Base-by-base conservation (phyloP, 441 rosid species). In the Pelargonium myrrhifolium region DNA sequence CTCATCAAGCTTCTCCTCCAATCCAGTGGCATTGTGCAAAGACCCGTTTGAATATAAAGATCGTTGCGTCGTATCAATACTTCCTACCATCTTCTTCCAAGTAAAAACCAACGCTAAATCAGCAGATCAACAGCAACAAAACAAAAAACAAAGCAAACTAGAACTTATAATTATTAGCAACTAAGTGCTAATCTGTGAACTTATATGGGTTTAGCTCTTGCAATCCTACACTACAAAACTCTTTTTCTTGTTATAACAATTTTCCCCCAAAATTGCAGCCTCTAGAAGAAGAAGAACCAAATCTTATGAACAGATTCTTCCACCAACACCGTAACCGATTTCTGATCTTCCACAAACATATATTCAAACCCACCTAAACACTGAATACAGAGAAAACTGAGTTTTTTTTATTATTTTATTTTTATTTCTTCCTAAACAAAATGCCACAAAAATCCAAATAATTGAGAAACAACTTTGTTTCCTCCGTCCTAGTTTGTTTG, bases 41-140 rank as follows among this genome's bases (percentile, higher is more conserved):
- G 83, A 71, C 55, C 78, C 84, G 65, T 82, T 78, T 0, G 66
- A 64, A 67, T 74, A 71, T 31, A 42, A 53, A 45, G 55, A 47
- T 12, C 40, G 51, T 31, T 64, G 61, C 71, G 53, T 70, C 26
- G 70, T 70, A 66, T 83, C 89, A 67, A 86, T 80, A 63, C 87
- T 90, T 71, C 87, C 92, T 78, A 87, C 96, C 96, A 88, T 90
- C 73, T 72, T 78, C 63, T 71, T 70, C 68, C 55, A 0, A 73
- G 47, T 42, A 18, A 51, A 62, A 49, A n/a, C 39, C 12, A 26
- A 65, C 31, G 15, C 24, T 68, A 53, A 40, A 67, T 14, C 64
- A 69, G 63, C 63, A 64, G 71, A 77, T 68, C 58, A 62, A 67
- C 63, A 55, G 65, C 56, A 65, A 67, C 3, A 62, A 55, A 62